Evolutionary conservation across 345 rosid species (phyloP).

Genomic region (Acer campestre): DNA sequence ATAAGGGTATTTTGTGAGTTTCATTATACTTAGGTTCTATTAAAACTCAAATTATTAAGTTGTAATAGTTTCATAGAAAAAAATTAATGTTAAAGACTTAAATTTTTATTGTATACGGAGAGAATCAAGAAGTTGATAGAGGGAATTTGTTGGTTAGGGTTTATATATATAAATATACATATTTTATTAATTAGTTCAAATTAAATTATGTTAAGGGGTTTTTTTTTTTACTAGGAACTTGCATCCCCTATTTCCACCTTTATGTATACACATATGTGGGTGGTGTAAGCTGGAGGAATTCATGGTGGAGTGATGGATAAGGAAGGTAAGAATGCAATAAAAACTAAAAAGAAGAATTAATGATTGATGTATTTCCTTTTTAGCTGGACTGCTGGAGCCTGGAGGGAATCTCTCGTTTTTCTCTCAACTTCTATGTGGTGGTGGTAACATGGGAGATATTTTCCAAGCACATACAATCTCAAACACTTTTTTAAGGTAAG

Average conservation of each 20-base stretch:
- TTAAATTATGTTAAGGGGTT: neutral
- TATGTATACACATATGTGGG: neutral
- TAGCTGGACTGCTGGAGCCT: slow-evolving; percentile 47
- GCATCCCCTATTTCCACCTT: neutral
- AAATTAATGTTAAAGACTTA: too few species aligned
- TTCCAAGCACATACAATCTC: slow-evolving; percentile 12
- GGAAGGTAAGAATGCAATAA: slow-evolving; percentile 26
- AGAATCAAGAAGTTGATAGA: slow-evolving; percentile 28
- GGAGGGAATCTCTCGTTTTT: slow-evolving; percentile 31
- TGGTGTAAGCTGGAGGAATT: neutral
- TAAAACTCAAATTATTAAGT: too few species aligned
- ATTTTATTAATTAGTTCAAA: neutral
- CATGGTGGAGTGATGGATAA: slow-evolving; percentile 39
- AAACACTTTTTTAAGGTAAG: slow-evolving; percentile 1
- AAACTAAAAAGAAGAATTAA: slow-evolving; percentile 15
- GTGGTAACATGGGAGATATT: slow-evolving; percentile 5
- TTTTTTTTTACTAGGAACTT: slow-evolving; percentile 18
- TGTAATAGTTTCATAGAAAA: too few species aligned
- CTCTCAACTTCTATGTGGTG: slow-evolving; percentile 5
- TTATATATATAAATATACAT: too few species aligned
- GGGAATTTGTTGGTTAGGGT: slow-evolving; percentile 26
- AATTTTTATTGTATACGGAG: neutral
- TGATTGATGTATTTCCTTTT: slow-evolving; percentile 35
- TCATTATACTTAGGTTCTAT: too few species aligned
- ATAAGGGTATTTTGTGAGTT: too few species aligned